A percentile compares a stretch with the other conserved stretches of the same genome.
These are phyloP conservation scores for Fusarium mangiferae DNA, from an alignment of 2,329 filamentous ascomycete species.

Conservation along the genomic window DNA sequence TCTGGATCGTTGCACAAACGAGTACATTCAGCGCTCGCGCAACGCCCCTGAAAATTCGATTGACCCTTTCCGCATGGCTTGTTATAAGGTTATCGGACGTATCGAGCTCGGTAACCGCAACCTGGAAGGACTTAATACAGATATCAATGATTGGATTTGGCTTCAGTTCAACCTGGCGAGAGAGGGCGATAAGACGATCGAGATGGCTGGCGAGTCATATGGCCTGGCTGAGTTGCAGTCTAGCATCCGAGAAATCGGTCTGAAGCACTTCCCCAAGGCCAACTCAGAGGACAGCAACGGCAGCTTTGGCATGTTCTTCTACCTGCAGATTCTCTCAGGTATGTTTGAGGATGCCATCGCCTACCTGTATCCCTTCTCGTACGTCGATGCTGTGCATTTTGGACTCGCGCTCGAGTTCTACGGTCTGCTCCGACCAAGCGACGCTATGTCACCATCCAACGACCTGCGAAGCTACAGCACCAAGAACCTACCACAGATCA, in stretches of 20 bases:
- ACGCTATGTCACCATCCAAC: constrained; percentile 78
- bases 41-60: constrained; percentile 88
- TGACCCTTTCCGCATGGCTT: constrained; percentile 95
- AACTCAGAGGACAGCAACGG: constrained; percentile 78
- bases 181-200: constrained; percentile 70
- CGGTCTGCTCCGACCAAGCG: constrained; percentile 86
- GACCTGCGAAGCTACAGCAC: constrained; percentile 75
- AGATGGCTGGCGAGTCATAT: constrained; percentile 74
- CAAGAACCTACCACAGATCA: constrained; percentile 81
- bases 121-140: constrained; percentile 70
- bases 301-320: constrained; percentile 90
- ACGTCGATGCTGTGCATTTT: constrained; percentile 94
- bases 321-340: constrained; percentile 88
- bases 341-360: constrained; percentile 94
- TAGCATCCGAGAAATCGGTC: constrained; percentile 87
- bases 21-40: constrained; percentile 86
- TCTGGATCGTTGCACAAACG: constrained; percentile 87
- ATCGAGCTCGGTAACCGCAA: constrained; percentile 74
- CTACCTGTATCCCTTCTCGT: constrained; percentile 91
- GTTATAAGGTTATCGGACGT: constrained; percentile 95
- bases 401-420: constrained; percentile 90
- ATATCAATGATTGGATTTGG: constrained; percentile 78
- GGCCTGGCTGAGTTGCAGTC: constrained; percentile 76
- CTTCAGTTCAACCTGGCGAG: constrained; percentile 76
- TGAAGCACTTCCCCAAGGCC: constrained; percentile 88